phyloP scores from a whole-genome alignment of 2,329 filamentous ascomycete species.

The Nemania abortiva region DNA sequence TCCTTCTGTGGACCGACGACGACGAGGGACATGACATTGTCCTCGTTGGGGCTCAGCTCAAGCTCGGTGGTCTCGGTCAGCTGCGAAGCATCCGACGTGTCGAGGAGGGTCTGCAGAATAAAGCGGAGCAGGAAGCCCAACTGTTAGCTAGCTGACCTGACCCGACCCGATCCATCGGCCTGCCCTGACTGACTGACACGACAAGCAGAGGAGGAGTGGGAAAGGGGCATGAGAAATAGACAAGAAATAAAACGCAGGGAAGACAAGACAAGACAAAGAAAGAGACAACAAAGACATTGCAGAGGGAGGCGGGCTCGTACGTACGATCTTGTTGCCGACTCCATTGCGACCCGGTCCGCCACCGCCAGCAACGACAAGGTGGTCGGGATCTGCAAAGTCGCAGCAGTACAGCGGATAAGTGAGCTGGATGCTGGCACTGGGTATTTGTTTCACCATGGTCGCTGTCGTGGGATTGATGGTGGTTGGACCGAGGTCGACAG shows the following conservation, averaged over 20 bases:
- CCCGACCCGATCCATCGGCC: constrained; percentile 3
- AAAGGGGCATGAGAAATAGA: background rate
- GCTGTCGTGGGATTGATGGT: constrained; percentile 25
- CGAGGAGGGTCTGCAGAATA: constrained; percentile 72
- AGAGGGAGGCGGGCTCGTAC: constrained; percentile 46
- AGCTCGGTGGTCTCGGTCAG: constrained; percentile 77
- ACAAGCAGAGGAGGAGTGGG: background rate
- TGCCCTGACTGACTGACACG: background rate
- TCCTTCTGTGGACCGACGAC: constrained; percentile 72
- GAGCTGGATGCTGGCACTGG: constrained; percentile 73
- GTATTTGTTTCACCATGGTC: constrained; percentile 53
- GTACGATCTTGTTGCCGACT: constrained; percentile 87
- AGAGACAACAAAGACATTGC: background rate
- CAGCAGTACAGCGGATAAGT: constrained; percentile 88
- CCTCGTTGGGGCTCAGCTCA: constrained; percentile 84
- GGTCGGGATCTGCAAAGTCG: constrained; percentile 84
- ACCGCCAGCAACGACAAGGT: constrained; percentile 86
- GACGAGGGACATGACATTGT: constrained; percentile 87
- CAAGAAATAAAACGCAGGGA: background rate
- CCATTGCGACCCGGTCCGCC: constrained; percentile 85
- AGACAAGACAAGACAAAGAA: background rate
- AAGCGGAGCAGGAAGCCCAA: constrained; percentile 26
- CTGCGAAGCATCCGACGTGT: constrained; percentile 73
- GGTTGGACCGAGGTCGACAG: background rate
- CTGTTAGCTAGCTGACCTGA: constrained; percentile 38